These are phyloP conservation scores for Blastobotrys buckinghamii DNA, from an alignment of 1,139 yeast genomes.

Conservation along the genomic window DNA sequence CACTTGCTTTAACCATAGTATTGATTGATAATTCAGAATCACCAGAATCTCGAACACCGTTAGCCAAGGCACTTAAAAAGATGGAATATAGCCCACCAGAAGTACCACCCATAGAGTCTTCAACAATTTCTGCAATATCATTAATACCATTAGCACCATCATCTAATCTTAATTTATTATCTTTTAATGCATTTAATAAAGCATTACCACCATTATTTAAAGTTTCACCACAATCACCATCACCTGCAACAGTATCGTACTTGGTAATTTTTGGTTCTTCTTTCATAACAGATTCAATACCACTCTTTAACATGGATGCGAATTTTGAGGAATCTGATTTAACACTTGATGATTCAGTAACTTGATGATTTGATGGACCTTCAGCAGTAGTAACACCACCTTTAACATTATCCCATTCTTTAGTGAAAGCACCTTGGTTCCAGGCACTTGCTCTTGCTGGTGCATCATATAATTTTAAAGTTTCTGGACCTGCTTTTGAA, in stretches of 20 bases:
- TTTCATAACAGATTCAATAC: slow-evolving; percentile 46
- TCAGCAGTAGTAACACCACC: slow-evolving; percentile 37
- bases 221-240: slow-evolving; percentile 96
- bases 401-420: slow-evolving; percentile 35
- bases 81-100: slow-evolving; percentile 92
- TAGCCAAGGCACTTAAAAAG: slow-evolving; percentile 61
- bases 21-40: slow-evolving; percentile 30
- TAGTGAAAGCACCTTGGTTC: slow-evolving; percentile 40
- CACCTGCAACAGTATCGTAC: slow-evolving; percentile 87
- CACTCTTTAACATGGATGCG: slow-evolving; percentile 40
- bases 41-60: slow-evolving; percentile 38
- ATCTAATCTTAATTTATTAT: slow-evolving; percentile 39
- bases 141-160: slow-evolving; percentile 52
- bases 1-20: slow-evolving; percentile 40
- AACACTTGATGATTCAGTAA: slow-evolving; percentile 32
- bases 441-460: slow-evolving; percentile 81
- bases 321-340: slow-evolving; percentile 40
- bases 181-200: slow-evolving; percentile 44
- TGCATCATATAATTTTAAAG: slow-evolving; percentile 49
- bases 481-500: slow-evolving; percentile 34
- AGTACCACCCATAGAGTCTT: slow-evolving; percentile 93
- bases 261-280: slow-evolving; percentile 77
- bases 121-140: slow-evolving; percentile 69
- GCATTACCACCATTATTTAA: slow-evolving; percentile 77
- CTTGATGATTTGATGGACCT: slow-evolving; percentile 18